These are phyloP conservation scores for Dactylonectria estremocensis DNA, from an alignment of 2,329 filamentous ascomycete genomes.

Conservation along the genomic window DNA sequence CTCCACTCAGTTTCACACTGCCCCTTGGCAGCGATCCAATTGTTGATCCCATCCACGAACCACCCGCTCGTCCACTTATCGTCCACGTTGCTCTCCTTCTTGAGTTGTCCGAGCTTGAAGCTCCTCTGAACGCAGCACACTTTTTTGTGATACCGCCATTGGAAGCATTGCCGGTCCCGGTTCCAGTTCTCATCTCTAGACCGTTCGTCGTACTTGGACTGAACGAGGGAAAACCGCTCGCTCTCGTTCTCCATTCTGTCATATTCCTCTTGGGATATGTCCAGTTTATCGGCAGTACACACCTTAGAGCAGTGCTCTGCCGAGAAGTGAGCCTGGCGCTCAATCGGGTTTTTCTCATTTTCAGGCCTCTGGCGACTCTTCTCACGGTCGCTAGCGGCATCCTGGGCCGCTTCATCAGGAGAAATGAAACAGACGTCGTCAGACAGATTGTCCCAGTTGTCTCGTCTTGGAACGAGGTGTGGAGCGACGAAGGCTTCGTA, in stretches of 20 bases:
- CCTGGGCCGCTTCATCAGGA: slow-evolving; percentile 55
- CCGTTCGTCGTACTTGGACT: slow-evolving; percentile 46
- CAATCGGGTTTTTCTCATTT: slow-evolving; percentile 57
- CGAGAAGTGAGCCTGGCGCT: slow-evolving; percentile 62
- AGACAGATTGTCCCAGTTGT: slow-evolving; percentile 69
- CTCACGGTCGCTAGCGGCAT: slow-evolving; percentile 49
- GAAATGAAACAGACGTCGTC: slow-evolving; percentile 63
- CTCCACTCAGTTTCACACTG: slow-evolving; percentile 62
- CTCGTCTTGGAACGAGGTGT: slow-evolving; percentile 57
- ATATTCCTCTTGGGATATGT: slow-evolving; percentile 54
- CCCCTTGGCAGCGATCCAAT: slow-evolving; percentile 63
- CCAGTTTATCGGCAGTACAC: slow-evolving; percentile 60
- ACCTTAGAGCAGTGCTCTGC: slow-evolving; percentile 64
- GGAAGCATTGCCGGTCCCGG: slow-evolving; percentile 60
- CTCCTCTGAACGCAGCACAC: slow-evolving; percentile 60
- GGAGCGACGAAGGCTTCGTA: slow-evolving; percentile 65
- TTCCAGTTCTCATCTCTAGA: slow-evolving; percentile 44
- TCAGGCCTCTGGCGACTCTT: slow-evolving; percentile 56
- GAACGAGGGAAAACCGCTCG: slow-evolving; percentile 49
- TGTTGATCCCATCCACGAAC: slow-evolving; percentile 63
- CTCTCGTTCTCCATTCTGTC: slow-evolving; percentile 47
- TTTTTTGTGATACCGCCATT: slow-evolving; percentile 62
- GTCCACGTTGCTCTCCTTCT: slow-evolving; percentile 49
- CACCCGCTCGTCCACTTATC: slow-evolving; percentile 60
- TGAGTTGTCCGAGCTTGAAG: slow-evolving; percentile 62